Base-by-base conservation (phyloP, 495 filamentous ascomycete genomes). In the Hypomontagnella monticulosa region DNA sequence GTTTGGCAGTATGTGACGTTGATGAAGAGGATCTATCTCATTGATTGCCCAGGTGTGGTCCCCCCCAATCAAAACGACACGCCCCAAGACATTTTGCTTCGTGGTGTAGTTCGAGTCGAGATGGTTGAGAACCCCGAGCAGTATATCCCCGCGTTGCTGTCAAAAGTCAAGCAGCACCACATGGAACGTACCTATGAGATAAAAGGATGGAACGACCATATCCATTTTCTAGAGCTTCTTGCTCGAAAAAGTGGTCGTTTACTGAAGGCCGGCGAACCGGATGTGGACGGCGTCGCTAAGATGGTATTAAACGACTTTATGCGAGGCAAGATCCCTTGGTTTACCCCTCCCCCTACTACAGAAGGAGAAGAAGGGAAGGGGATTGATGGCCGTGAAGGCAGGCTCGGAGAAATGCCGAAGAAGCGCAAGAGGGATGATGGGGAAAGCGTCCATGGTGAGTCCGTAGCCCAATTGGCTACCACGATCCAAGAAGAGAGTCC, bases 1-100 rank as follows among this genome's bases (percentile, higher is more conserved):
- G 89, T 97, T 10, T 98, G 93, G 93, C 93, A 99, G 75, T 98
- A 97, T 66, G 90, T 99, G 58, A 97, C 94, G 0, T 76, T 99
- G 52, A 98, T 97, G 93, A 93, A 93, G 75, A 83, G 96, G 49
- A 97, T 99, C 41, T 98, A 97, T 73, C 82, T 99, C 52, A 97
- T 98, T 67, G 95, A 98, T 71, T 97, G 95, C 70, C 95, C 95
- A 34, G 95, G 95, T 68, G 92, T 99, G 23, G 95, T 97, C 7
- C 94, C 95, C 6, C 93, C 95, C 2, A 94, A 88, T 66, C 81
- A 81, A 43, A 85, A 86, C 41, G 94, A 97, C 68, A 91, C 88
- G 0, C 88, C 91, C 41, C 84, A 91, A 72, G 94, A 97, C 63
- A 92, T 98, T 54, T 81, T 99, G n/a, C 85, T 99, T 36, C 85